phyloP scores from a whole-genome alignment of 2,329 filamentous ascomycete species.

The Alternaria infectoria region DNA sequence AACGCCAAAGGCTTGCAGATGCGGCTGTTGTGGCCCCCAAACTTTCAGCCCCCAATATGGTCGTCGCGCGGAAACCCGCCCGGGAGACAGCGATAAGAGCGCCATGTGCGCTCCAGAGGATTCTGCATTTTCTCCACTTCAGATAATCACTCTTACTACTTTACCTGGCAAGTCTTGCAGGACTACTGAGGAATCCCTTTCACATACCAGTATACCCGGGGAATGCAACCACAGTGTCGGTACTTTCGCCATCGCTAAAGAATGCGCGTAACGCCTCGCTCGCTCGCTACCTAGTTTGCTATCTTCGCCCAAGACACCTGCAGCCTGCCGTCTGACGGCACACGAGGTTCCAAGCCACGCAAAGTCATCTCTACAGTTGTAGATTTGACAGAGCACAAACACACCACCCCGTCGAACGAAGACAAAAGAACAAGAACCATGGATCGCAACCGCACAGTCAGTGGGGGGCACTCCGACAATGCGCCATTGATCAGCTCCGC shows the following conservation, averaged over 20 bases:
- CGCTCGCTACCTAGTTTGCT: not conserved
- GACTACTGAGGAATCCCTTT: not conserved
- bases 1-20: not conserved
- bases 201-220: not conserved
- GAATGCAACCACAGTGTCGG: not conserved
- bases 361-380: not conserved
- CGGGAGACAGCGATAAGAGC: not conserved
- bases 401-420: not conserved
- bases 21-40: slow-evolving; percentile 9
- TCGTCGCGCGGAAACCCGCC: not conserved
- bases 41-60: slow-evolving; percentile 13
- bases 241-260: not conserved
- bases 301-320: not conserved
- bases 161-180: not conserved
- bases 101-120: not conserved
- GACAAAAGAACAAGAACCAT: not conserved
- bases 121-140: not conserved
- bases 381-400: not conserved
- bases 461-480: slow-evolving; percentile 6
- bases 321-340: not conserved
- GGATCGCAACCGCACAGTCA: slow-evolving; percentile 10
- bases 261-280: not conserved
- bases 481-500: slow-evolving; percentile 21
- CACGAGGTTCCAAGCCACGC: not conserved
- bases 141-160: not conserved